Evolutionary conservation across 257 asterid species (phyloP).

Genomic region (Solanum stenotomum): DNA sequence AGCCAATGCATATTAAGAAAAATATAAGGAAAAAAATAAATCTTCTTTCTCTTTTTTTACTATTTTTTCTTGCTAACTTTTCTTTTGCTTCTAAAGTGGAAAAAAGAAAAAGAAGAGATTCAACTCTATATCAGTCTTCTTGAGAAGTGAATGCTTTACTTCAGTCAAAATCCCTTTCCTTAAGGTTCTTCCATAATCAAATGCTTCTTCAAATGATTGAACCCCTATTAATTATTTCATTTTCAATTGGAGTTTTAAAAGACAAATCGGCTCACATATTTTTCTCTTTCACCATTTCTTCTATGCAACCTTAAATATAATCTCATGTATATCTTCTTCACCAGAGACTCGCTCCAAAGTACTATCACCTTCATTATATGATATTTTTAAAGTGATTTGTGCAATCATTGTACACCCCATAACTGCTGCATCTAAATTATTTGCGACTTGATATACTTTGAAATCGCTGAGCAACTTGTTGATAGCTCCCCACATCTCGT

Average conservation of each 20-base stretch:
- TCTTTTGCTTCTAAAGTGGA: not conserved
- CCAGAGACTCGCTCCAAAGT: no score
- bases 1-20: not conserved
- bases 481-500: not conserved
- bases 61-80: not conserved
- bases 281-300: not conserved
- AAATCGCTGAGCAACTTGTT: not conserved
- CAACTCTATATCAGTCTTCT: not conserved
- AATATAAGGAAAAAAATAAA: not conserved
- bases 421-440: not conserved
- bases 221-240: not conserved
- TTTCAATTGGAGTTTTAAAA: not conserved
- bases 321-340: no score
- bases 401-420: not conserved
- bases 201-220: not conserved
- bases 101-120: no score
- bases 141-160: no score
- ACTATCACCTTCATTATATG: no score
- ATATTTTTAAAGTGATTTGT: not conserved
- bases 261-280: not conserved
- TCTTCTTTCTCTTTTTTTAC: not conserved
- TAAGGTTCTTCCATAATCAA: not conserved
- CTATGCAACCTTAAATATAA: no score
- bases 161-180: no score
- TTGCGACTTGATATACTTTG: not conserved